phyloP scores from a whole-genome alignment of 805 yeast genomes.

The Saccharomycopsis oosterbeekiorum region DNA sequence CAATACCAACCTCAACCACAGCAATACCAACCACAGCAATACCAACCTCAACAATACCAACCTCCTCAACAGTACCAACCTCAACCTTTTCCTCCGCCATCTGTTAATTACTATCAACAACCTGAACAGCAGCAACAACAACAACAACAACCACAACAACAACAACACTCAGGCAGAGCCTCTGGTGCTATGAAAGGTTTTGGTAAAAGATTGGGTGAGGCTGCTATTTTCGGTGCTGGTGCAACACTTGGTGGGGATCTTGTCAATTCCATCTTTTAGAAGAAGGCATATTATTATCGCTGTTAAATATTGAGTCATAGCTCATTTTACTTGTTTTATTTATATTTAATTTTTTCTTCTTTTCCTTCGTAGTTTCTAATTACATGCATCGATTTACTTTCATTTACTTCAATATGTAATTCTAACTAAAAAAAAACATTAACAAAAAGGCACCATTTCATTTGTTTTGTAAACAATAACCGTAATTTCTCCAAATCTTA shows the following conservation, averaged over 20 bases:
- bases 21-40: conserved; percentile 28
- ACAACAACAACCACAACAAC: conserved; percentile 25
- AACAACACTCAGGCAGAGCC: conserved; percentile 24
- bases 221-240: conserved; percentile 96
- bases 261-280: conserved; percentile 59
- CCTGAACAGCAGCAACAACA: conserved; percentile 22
- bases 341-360: background rate
- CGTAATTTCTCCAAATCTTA: conserved; percentile 56
- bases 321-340: background rate
- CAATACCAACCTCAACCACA: conserved; percentile 23
- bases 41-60: conserved; percentile 23
- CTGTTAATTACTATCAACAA: conserved; percentile 37
- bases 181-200: conserved; percentile 41
- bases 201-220: conserved; percentile 77
- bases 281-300: no score
- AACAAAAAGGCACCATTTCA: background rate
- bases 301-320: no score
- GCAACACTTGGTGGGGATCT: conserved; percentile 83
- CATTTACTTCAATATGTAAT: background rate
- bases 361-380: background rate
- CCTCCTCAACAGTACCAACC: conserved; percentile 25
- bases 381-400: background rate
- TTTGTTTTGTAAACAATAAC: conserved; percentile 23
- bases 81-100: conserved; percentile 42
- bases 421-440: background rate